Conservation (phyloP, 495 filamentous ascomycete genomes). For the Penicillium paxilli region DNA sequence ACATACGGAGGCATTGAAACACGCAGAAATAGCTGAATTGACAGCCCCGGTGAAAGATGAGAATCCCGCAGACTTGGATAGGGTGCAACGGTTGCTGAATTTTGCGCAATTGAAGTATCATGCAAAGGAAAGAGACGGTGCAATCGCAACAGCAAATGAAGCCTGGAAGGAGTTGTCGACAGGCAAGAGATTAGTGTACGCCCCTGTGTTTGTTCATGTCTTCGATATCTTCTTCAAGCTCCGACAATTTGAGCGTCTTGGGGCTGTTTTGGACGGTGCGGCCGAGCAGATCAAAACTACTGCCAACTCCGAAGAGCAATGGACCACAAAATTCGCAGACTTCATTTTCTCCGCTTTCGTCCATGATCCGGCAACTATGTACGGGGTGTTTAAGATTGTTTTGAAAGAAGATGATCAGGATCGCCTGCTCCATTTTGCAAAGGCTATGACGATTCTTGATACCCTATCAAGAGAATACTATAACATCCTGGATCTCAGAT, state of each 20-base stretch:
- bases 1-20: not conserved
- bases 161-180: not conserved
- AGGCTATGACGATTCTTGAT: not conserved
- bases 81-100: not conserved
- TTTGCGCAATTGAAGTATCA: constrained; percentile 2
- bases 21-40: not conserved
- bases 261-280: not conserved
- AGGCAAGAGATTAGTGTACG: not conserved
- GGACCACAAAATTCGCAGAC: not conserved
- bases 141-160: constrained; percentile 4
- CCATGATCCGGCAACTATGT: not conserved
- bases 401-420: not conserved
- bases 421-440: not conserved
- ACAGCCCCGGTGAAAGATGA: not conserved
- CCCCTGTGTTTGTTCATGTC: not conserved
- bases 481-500: not conserved
- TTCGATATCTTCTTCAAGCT: not conserved
- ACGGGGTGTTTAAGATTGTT: not conserved
- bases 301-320: not conserved
- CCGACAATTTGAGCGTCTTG: not conserved
- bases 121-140: constrained; percentile 1
- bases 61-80: not conserved
- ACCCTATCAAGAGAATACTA: not conserved
- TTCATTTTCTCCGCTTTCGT: not conserved
- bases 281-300: not conserved